Evolutionary conservation across 148 eudicot species (phyloP).

Genomic region (Amaranthus hypochondriacus): DNA sequence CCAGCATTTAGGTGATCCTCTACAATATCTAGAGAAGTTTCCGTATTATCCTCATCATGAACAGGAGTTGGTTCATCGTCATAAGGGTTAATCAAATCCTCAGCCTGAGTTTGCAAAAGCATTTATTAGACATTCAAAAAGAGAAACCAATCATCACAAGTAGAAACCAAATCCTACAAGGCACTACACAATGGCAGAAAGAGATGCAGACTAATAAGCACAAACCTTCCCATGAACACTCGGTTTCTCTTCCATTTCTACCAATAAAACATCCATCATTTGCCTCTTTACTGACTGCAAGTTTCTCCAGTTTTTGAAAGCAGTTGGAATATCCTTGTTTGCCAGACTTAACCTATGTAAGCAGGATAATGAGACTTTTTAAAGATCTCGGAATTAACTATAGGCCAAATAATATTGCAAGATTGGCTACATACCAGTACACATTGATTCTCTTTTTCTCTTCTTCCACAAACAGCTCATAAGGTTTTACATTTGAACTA

Average conservation of each 20-base stretch:
- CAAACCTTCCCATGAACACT: conserved; percentile 41
- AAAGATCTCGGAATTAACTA: conserved; percentile 7
- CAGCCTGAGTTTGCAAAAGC: conserved; percentile 20
- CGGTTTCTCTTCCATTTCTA: conserved; percentile 63
- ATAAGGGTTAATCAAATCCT: conserved; percentile 17
- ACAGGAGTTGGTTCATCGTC: conserved; percentile 33
- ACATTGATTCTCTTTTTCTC: conserved; percentile 68
- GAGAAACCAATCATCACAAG: background rate
- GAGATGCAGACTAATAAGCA: background rate
- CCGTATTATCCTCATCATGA: conserved; percentile 16
- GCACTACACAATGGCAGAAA: background rate
- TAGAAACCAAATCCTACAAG: background rate
- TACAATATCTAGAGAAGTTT: conserved; percentile 14
- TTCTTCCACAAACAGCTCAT: conserved; percentile 85
- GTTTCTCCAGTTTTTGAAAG: conserved; percentile 47
- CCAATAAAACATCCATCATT: conserved; percentile 33
- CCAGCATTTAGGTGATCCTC: conserved; percentile 24
- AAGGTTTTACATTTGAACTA: conserved; percentile 68
- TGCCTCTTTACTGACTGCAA: conserved; percentile 37
- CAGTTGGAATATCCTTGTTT: conserved; percentile 58
- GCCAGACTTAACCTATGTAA: conserved; percentile 63
- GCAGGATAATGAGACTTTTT: conserved; percentile 10
- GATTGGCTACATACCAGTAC: conserved; percentile 50
- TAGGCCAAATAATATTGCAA: background rate
- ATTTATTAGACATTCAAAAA: background rate